These are phyloP conservation scores for Phoma sp. DNA, from an alignment of 2,329 filamentous ascomycete genomes.

Conservation along the genomic window DNA sequence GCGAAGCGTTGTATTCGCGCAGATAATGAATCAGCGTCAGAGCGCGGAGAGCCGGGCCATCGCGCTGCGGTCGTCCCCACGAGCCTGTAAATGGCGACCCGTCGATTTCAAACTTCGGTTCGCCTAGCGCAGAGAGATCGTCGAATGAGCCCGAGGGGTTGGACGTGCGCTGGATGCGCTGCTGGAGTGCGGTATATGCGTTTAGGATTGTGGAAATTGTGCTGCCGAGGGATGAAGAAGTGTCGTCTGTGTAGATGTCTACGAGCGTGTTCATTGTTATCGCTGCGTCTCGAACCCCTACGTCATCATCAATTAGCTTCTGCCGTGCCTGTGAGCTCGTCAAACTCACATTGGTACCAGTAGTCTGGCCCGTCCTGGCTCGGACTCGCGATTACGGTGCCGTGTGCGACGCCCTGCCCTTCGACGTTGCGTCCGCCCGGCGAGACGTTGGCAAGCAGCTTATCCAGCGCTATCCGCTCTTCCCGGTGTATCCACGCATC, in stretches of 20 bases:
- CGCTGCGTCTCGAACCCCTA: constrained; percentile 55
- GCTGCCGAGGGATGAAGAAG: constrained; percentile 35
- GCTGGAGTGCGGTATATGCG: constrained; percentile 44
- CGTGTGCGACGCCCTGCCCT: constrained; percentile 44
- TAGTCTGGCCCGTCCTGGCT: constrained; percentile 52
- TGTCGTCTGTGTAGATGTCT: constrained; percentile 47
- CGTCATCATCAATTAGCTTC: constrained; percentile 12
- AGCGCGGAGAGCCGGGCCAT: constrained; percentile 54
- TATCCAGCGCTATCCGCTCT: constrained; percentile 46
- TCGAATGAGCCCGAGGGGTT: constrained; percentile 49
- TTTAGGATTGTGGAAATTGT: constrained; percentile 41
- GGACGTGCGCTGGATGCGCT: constrained; percentile 48
- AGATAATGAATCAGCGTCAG: constrained; percentile 53
- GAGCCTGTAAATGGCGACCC: constrained; percentile 47
- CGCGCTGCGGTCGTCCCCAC: constrained; percentile 55
- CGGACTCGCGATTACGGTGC: constrained; percentile 55
- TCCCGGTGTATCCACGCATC: constrained; percentile 49
- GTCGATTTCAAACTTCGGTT: constrained; percentile 53
- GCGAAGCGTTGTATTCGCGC: constrained; percentile 50
- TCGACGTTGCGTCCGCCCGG: constrained; percentile 50
- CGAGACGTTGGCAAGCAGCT: constrained; percentile 53
- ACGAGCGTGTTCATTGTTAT: constrained; percentile 54
- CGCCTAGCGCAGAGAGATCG: constrained; percentile 50
- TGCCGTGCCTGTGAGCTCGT: not conserved
- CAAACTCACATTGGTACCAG: constrained; percentile 52